Conservation (phyloP, 192 early-diverging fungal species). For the Linnemannia hyalina region DNA sequence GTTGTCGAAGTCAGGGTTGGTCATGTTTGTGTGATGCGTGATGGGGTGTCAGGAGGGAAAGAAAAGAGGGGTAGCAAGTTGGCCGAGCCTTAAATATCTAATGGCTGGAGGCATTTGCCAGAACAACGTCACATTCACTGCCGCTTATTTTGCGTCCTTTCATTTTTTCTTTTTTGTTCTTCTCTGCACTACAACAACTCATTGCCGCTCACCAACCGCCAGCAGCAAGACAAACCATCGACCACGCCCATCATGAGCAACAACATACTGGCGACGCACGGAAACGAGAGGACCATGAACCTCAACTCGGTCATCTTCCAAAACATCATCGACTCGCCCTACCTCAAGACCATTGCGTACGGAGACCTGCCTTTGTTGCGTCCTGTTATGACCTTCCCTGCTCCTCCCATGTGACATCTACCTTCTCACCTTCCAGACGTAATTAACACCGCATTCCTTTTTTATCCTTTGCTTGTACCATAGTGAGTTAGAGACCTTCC, state of each 20-base stretch:
- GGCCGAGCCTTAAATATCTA: too few species aligned
- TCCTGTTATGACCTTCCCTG: neutral
- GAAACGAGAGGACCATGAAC: conserved; percentile 87
- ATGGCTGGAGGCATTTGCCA: neutral
- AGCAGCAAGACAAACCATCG: neutral
- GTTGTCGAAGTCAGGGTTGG: conserved; percentile 49
- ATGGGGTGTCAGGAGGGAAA: neutral
- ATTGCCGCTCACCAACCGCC: neutral
- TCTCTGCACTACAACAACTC: neutral
- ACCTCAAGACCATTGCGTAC: conserved; percentile 81
- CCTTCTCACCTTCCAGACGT: too few species aligned
- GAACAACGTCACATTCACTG: conserved; percentile 7
- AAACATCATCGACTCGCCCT: conserved; percentile 80
- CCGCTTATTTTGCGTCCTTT: neutral
- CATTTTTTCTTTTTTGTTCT: neutral
- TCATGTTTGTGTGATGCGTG: conserved; percentile 18
- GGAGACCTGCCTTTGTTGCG: conserved; percentile 10
- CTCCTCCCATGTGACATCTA: neutral
- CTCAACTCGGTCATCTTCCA: conserved; percentile 78
- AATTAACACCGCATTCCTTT: neutral
- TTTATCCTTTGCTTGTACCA: neutral
- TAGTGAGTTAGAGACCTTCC: conserved; percentile 33
- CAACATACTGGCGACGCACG: conserved; percentile 76
- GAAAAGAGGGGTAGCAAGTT: neutral
- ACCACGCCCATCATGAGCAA: conserved; percentile 24